phyloP scores from a whole-genome alignment of 129 eudicot genomes.

The Saposhnikovia divaricata region DNA sequence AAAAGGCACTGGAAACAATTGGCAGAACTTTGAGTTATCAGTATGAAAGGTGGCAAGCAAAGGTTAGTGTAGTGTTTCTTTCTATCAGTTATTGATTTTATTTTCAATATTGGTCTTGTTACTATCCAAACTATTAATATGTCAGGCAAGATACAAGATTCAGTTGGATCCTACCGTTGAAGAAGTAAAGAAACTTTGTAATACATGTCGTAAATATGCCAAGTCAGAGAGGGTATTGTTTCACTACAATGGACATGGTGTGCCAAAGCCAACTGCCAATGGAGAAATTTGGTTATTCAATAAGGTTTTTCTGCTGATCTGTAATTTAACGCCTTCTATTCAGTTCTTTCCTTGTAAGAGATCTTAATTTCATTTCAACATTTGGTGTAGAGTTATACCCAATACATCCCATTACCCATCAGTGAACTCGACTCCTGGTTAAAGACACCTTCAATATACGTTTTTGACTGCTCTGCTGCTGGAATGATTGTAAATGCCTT shows the following conservation, averaged over 20 bases:
- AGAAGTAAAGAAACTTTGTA: slow-evolving; percentile 93
- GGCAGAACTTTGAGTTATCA: slow-evolving; percentile 78
- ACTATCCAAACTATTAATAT: slow-evolving; percentile 9
- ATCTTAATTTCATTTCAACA: slow-evolving; percentile 8
- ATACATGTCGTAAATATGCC: slow-evolving; percentile 85
- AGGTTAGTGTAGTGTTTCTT: slow-evolving; percentile 37
- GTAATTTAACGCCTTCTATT: background rate
- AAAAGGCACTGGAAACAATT: slow-evolving; percentile 81
- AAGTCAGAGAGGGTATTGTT: slow-evolving; percentile 89
- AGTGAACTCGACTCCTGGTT: slow-evolving; percentile 92
- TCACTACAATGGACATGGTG: slow-evolving; percentile 98
- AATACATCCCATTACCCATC: slow-evolving; percentile 85
- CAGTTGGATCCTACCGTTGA: slow-evolving; percentile 88
- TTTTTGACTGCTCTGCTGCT: slow-evolving; percentile 97
- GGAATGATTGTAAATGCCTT: slow-evolving; percentile 91
- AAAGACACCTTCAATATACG: slow-evolving; percentile 94
- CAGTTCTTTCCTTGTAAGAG: background rate
- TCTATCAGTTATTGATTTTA: background rate
- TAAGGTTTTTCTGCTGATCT: slow-evolving; percentile 40
- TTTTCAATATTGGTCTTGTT: background rate
- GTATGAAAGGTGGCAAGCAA: slow-evolving; percentile 97
- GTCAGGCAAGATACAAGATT: slow-evolving; percentile 86
- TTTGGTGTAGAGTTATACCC: slow-evolving; percentile 82
- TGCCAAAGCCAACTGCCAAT: slow-evolving; percentile 89
- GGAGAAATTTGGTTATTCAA: slow-evolving; percentile 98